phyloP scores from a whole-genome alignment of 2,329 filamentous ascomycete species.

The Pseudogymnoascus sp. region DNA sequence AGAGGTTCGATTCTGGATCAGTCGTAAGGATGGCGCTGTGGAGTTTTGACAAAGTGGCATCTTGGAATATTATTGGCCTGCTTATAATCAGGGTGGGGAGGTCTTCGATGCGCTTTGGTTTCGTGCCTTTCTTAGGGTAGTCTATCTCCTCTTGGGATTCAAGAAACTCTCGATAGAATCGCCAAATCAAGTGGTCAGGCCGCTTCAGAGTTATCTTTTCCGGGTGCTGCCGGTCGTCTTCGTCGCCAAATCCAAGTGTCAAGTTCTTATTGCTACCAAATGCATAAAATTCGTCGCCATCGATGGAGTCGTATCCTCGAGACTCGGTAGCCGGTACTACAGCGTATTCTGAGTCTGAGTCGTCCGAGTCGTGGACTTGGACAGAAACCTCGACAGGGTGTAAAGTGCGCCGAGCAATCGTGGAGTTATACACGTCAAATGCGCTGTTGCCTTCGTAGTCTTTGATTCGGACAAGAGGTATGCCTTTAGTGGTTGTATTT shows the following conservation, averaged over 20 bases:
- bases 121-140: slow-evolving; percentile 14
- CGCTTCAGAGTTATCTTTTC: slow-evolving; percentile 72
- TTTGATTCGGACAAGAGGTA: slow-evolving; percentile 82
- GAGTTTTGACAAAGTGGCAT: slow-evolving; percentile 82
- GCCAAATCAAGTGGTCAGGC: slow-evolving; percentile 66
- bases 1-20: slow-evolving; percentile 83
- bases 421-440: slow-evolving; percentile 85
- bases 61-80: slow-evolving; percentile 66
- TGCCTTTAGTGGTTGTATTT: slow-evolving; percentile 51
- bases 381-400: slow-evolving; percentile 28
- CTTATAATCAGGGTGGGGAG: slow-evolving; percentile 68
- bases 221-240: slow-evolving; percentile 88
- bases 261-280: slow-evolving; percentile 97
- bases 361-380: slow-evolving; percentile 40
- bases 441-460: slow-evolving; percentile 92
- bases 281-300: slow-evolving; percentile 80
- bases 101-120: slow-evolving; percentile 34
- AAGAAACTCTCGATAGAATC: slow-evolving; percentile 64
- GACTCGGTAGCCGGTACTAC: slow-evolving; percentile 23
- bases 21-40: slow-evolving; percentile 83
- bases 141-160: slow-evolving; percentile 33
- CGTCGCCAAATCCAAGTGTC: slow-evolving; percentile 86
- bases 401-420: slow-evolving; percentile 70
- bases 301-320: slow-evolving; percentile 26
- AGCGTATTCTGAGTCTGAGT: slow-evolving; percentile 48